Evolutionary conservation across 139 green algal genomes (phyloP).

Genomic region (Haematococcus lacustris): DNA sequence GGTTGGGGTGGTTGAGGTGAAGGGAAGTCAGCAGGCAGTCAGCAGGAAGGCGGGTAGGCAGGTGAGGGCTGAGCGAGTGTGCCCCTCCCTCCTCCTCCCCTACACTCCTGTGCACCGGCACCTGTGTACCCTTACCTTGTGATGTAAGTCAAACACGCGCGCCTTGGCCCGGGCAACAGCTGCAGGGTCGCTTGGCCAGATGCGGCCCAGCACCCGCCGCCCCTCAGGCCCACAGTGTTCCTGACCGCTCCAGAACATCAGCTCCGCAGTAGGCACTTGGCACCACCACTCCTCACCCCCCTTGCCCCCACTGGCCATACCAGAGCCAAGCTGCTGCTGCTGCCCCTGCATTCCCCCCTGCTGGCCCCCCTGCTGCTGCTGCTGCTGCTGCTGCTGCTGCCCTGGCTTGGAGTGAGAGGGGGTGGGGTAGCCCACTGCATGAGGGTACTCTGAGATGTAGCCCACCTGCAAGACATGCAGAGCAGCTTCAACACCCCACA

Average conservation of each 20-base stretch:
- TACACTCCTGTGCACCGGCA: neutral
- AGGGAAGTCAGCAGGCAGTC: slow-evolving; percentile 33
- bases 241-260: slow-evolving; percentile 41
- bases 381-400: neutral
- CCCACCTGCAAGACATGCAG: slow-evolving; percentile 42
- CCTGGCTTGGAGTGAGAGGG: neutral
- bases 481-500: no score
- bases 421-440: slow-evolving; percentile 18
- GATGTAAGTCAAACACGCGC: neutral
- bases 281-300: neutral
- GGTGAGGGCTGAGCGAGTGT: neutral
- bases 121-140: no score
- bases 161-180: neutral
- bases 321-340: neutral
- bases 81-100: neutral
- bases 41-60: neutral
- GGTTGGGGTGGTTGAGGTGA: no score
- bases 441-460: slow-evolving; percentile 65
- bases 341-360: neutral
- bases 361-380: neutral
- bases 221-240: slow-evolving; percentile 9
- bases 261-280: neutral
- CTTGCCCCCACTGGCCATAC: neutral
- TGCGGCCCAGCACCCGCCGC: slow-evolving; percentile 33
- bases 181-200: slow-evolving; percentile 43